Evolutionary conservation across 306 rosid species (phyloP).

Genomic region (Herpetospermum pedunculosum): DNA sequence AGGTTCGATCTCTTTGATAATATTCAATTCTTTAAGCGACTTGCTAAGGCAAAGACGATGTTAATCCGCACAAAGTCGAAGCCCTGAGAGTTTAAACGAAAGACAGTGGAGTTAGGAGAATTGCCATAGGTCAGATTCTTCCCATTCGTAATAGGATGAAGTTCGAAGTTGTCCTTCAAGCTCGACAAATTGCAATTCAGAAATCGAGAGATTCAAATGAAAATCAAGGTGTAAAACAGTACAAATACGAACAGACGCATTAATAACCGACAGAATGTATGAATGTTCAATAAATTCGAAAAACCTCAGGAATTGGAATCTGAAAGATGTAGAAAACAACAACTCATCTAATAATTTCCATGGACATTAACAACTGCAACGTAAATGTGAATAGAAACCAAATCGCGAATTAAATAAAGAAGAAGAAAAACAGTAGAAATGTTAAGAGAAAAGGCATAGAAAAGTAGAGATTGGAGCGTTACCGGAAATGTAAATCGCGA

Average conservation of each 20-base stretch:
- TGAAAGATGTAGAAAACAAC: neutral
- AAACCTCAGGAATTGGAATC: neutral
- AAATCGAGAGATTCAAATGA: neutral
- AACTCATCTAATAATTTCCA: neutral
- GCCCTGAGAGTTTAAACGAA: constrained; percentile 4
- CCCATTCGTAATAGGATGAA: neutral
- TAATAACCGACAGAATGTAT: neutral
- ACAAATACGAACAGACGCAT: neutral
- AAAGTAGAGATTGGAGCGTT: neutral
- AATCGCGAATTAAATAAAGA: neutral
- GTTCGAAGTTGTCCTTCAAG: neutral
- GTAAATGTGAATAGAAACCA: neutral
- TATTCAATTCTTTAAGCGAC: constrained; percentile 18
- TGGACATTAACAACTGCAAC: neutral
- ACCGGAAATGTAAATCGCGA: neutral
- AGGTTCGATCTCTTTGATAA: constrained; percentile 17
- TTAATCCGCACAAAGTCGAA: constrained; percentile 10
- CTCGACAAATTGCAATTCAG: neutral
- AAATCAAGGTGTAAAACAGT: neutral
- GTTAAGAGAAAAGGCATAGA: neutral
- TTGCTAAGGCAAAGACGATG: constrained; percentile 20
- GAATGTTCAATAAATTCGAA: neutral
- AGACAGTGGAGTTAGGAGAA: neutral
- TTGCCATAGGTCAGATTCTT: neutral
- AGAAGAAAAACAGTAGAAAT: neutral